phyloP scores from a whole-genome alignment of 768 basidiomycete genomes.

The Amanita jacksonii region DNA sequence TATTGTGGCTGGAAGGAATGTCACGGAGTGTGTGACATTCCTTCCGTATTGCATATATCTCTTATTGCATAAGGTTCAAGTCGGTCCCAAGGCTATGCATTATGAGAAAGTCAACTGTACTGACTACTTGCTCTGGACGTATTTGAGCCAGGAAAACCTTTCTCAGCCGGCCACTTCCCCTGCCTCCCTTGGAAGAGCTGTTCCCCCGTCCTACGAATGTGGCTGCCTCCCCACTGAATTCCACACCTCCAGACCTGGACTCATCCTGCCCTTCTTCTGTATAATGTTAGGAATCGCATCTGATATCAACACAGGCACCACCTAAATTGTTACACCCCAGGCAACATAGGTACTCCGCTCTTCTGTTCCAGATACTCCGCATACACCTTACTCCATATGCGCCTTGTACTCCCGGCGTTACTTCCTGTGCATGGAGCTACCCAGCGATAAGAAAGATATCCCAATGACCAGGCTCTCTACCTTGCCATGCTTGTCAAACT shows the following conservation, averaged over 20 bases:
- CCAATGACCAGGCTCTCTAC: slow-evolving; percentile 19
- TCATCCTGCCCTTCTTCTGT: background rate
- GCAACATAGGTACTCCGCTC: background rate
- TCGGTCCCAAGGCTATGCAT: background rate
- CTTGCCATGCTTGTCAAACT: slow-evolving; percentile 63
- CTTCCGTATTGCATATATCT: background rate
- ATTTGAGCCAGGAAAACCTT: too few species aligned
- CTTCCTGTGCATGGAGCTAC: background rate
- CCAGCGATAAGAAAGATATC: background rate
- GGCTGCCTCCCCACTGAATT: slow-evolving; percentile 30
- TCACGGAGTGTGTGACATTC: too few species aligned
- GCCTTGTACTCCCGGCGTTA: slow-evolving; percentile 1
- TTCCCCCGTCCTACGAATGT: slow-evolving; percentile 64
- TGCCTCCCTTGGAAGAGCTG: slow-evolving; percentile 56
- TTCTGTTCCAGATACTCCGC: slow-evolving; percentile 3
- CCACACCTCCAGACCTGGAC: slow-evolving; percentile 1
- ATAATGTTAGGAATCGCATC: background rate
- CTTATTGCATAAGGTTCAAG: background rate
- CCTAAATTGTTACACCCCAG: slow-evolving; percentile 3
- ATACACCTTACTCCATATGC: slow-evolving; percentile 5
- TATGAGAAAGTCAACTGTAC: too few species aligned
- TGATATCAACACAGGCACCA: background rate
- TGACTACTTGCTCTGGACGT: too few species aligned
- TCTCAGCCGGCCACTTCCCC: too few species aligned
- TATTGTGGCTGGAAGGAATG: too few species aligned